Conservation (phyloP, 2,329 filamentous ascomycete species). For the Hortaea werneckii region DNA sequence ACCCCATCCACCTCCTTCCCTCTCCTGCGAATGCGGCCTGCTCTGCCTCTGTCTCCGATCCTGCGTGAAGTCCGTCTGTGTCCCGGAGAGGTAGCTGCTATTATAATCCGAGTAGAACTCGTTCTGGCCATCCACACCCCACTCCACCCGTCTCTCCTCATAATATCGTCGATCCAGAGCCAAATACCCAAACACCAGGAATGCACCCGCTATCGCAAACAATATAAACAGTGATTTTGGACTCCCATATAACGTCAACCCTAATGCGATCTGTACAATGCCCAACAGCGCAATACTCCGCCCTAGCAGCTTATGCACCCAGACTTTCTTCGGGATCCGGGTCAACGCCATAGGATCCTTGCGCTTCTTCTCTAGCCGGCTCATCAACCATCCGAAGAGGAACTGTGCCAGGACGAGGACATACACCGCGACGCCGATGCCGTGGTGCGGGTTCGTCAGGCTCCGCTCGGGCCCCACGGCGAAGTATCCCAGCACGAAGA, state of each 20-base stretch:
- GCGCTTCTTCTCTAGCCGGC: constrained; percentile 38
- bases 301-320: constrained; percentile 81
- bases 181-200: constrained; percentile 68
- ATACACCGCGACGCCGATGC: constrained; percentile 72
- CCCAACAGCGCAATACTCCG: constrained; percentile 68
- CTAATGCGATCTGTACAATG: constrained; percentile 77
- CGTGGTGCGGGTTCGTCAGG: constrained; percentile 74
- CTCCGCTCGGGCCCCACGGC: constrained; percentile 64
- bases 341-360: constrained; percentile 32
- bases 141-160: constrained; percentile 34
- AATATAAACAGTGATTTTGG: constrained; percentile 77
- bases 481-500: constrained; percentile 67
- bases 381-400: constrained; percentile 57
- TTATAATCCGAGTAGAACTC: constrained; percentile 43
- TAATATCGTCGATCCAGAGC: constrained; percentile 60
- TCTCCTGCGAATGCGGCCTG: constrained; percentile 9
- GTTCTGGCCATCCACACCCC: constrained; percentile 1
- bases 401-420: constrained; percentile 61
- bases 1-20: constrained; percentile 24
- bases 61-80: constrained; percentile 41
- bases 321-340: constrained; percentile 43
- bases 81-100: constrained; percentile 45
- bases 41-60: constrained; percentile 15
- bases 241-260: constrained; percentile 84
- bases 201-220: constrained; percentile 66